Conservation (phyloP, 345 rosid species). For the Murraya paniculata region DNA sequence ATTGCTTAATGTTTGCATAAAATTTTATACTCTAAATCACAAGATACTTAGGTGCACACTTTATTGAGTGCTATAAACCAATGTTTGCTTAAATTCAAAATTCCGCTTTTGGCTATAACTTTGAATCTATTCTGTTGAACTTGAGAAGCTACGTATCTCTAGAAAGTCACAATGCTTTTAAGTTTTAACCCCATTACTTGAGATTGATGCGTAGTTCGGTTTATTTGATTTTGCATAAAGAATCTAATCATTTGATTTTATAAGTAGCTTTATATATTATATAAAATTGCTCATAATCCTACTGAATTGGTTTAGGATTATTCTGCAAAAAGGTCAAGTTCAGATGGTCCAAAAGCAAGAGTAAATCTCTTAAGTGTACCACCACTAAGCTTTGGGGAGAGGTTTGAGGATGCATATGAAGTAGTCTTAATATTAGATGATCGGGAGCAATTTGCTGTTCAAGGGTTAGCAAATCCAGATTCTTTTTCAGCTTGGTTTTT, state of each 20-base stretch:
- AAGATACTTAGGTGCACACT: background rate
- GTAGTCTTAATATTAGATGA: slow-evolving; percentile 78
- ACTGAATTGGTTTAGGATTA: slow-evolving; percentile 25
- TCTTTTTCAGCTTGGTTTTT: background rate
- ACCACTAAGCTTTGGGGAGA: slow-evolving; percentile 69
- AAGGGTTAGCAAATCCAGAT: slow-evolving; percentile 50
- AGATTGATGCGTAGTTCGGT: background rate
- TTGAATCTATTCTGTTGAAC: background rate
- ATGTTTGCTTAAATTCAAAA: background rate
- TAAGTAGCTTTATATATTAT: background rate
- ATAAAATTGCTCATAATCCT: slow-evolving; percentile 5
- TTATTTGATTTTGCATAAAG: background rate
- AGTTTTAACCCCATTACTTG: background rate
- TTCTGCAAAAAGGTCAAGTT: slow-evolving; percentile 28
- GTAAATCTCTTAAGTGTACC: slow-evolving; percentile 48
- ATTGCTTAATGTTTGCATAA: background rate
- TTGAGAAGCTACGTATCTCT: background rate
- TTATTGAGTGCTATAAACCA: background rate
- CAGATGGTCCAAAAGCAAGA: slow-evolving; percentile 29
- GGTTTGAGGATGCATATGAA: slow-evolving; percentile 74
- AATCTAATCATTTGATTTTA: background rate
- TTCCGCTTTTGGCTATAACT: background rate
- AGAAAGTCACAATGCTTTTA: background rate
- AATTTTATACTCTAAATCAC: background rate
- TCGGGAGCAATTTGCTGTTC: slow-evolving; percentile 69